These are phyloP conservation scores for Daldinia loculata DNA, from an alignment of 495 filamentous ascomycete genomes.

Conservation along the genomic window DNA sequence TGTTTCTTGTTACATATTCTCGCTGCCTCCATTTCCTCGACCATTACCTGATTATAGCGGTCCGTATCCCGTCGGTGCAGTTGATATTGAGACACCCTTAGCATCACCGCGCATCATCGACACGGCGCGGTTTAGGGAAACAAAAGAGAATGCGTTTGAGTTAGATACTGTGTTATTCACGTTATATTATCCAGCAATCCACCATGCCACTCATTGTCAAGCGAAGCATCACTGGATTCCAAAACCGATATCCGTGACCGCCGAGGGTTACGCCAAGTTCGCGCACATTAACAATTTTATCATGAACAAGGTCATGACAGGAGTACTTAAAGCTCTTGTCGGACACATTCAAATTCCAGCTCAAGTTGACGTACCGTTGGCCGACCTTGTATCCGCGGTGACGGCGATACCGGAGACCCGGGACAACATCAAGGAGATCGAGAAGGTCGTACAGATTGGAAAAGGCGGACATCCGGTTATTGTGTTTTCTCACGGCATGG, in stretches of 20 bases:
- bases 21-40: conserved; percentile 53
- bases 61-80: conserved; percentile 55
- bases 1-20: conserved; percentile 52
- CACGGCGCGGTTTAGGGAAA: conserved; percentile 49
- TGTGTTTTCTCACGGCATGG: conserved; percentile 65
- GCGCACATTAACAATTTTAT: conserved; percentile 54
- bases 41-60: conserved; percentile 59
- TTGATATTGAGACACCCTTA: conserved; percentile 58
- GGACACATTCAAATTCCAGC: conserved; percentile 57
- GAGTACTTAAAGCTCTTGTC: conserved; percentile 47
- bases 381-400: conserved; percentile 37
- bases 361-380: conserved; percentile 53
- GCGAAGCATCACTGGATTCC: conserved; percentile 59
- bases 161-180: conserved; percentile 60
- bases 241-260: conserved; percentile 57
- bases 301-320: conserved; percentile 49
- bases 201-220: conserved; percentile 22
- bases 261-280: conserved; percentile 59
- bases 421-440: conserved; percentile 22
- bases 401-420: conserved; percentile 33
- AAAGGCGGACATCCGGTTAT: conserved; percentile 52
- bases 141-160: conserved; percentile 52
- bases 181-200: conserved; percentile 56
- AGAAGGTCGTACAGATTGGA: conserved; percentile 37
- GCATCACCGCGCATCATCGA: conserved; percentile 46